Evolutionary conservation across 305 asterid genomes (phyloP).

Genomic region (Stenogyne calaminthoides): DNA sequence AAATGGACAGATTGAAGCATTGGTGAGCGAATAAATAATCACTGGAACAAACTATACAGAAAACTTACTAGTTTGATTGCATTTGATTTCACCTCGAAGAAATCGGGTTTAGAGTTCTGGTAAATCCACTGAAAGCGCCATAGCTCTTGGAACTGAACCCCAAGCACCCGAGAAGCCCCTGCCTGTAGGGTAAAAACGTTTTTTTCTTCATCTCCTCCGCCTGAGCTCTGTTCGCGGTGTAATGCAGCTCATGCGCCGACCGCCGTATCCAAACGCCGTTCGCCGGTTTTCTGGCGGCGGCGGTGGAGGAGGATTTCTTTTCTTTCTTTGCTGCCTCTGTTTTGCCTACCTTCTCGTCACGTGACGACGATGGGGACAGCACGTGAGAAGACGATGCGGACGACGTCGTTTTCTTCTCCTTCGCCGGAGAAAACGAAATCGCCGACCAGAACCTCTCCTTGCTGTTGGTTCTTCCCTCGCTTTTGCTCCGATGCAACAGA

Average conservation of each 20-base stretch:
- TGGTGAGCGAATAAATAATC: not conserved
- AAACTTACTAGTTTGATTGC: constrained; percentile 14
- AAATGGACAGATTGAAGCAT: not conserved
- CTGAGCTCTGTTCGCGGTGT: constrained; percentile 56
- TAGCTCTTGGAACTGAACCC: constrained; percentile 52
- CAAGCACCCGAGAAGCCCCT: constrained; percentile 52
- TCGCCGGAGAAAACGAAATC: constrained; percentile 45
- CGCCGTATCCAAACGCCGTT: constrained; percentile 50
- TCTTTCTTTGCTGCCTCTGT: constrained; percentile 30
- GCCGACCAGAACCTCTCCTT: constrained; percentile 57
- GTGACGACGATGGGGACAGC: constrained; percentile 46
- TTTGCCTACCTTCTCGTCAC: constrained; percentile 41
- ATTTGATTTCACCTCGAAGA: constrained; percentile 40
- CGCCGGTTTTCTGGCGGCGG: constrained; percentile 36
- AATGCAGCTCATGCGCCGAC: constrained; percentile 64
- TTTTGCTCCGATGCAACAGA: constrained; percentile 46
- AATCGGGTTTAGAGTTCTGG: constrained; percentile 44
- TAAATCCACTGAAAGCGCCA: constrained; percentile 44
- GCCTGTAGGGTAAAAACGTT: constrained; percentile 61
- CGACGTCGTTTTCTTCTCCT: constrained; percentile 39
- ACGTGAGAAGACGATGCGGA: constrained; percentile 30
- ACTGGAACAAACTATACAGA: constrained; percentile 29
- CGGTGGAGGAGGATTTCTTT: not conserved
- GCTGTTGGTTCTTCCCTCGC: constrained; percentile 39
- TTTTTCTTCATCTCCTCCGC: constrained; percentile 69